Evolutionary conservation across 2,329 filamentous ascomycete genomes (phyloP).

Genomic region (Xylaria hypoxylon): DNA sequence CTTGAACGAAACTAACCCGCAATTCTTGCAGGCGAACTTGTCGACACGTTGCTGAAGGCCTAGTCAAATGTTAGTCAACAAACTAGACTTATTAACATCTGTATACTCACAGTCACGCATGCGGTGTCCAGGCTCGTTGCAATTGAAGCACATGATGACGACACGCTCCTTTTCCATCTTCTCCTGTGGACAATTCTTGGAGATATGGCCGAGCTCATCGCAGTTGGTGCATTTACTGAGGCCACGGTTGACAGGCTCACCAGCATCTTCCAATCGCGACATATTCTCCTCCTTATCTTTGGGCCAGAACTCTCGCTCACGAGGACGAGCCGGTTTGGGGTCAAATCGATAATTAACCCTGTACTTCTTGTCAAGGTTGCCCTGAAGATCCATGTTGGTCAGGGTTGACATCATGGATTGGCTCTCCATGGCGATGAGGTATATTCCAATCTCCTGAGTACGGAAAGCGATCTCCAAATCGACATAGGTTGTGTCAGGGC

Average conservation of each 20-base stretch:
- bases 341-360: conserved; percentile 72
- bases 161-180: conserved; percentile 60
- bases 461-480: conserved; percentile 73
- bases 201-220: conserved; percentile 70
- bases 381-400: conserved; percentile 79
- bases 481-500: conserved; percentile 67
- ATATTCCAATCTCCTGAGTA: conserved; percentile 63
- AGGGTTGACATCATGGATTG: conserved; percentile 64
- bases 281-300: conserved; percentile 69
- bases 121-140: conserved; percentile 72
- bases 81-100: not conserved
- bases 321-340: conserved; percentile 66
- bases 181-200: conserved; percentile 71
- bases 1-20: conserved; percentile 58
- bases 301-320: conserved; percentile 72
- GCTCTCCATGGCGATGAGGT: conserved; percentile 72
- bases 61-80: conserved; percentile 46
- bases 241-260: conserved; percentile 70
- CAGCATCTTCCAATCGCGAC: conserved; percentile 72
- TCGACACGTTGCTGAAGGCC: conserved; percentile 71
- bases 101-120: conserved; percentile 74
- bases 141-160: conserved; percentile 73
- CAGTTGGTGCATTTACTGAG: conserved; percentile 73
- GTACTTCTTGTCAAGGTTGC: conserved; percentile 73
- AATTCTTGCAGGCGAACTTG: conserved; percentile 76